Percentiles rank a stretch among this genome's conserved stretches.
These are phyloP conservation scores for Talaromyces sp. DNA, from an alignment of 2,329 filamentous ascomycete species.

Conservation along the genomic window DNA sequence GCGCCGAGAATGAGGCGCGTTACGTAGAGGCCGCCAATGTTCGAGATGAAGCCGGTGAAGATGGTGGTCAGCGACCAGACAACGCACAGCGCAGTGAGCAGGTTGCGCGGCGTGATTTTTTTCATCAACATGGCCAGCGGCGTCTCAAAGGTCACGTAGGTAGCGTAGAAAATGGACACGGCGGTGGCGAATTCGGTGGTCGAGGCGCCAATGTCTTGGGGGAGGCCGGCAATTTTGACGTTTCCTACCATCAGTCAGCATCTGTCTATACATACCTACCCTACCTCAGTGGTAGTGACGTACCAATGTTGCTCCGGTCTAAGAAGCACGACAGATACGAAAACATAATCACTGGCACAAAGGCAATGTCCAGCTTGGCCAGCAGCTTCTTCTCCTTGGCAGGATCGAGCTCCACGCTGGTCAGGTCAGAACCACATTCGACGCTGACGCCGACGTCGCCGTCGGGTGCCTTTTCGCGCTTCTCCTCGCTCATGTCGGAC, in stretches of 20 bases:
- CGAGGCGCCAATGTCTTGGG: slow-evolving; percentile 39
- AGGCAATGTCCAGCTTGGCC: slow-evolving; percentile 43
- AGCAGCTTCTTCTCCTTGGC: slow-evolving; percentile 43
- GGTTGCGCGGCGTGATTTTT: slow-evolving; percentile 39
- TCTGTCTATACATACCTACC: not conserved
- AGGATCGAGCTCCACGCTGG: slow-evolving; percentile 33
- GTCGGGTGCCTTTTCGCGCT: not conserved
- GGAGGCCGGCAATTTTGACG: slow-evolving; percentile 44
- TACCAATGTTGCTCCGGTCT: slow-evolving; percentile 51
- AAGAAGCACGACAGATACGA: slow-evolving; percentile 52
- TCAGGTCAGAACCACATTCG: slow-evolving; percentile 16
- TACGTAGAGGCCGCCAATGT: slow-evolving; percentile 36
- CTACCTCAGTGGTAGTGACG: not conserved
- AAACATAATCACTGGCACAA: slow-evolving; percentile 51
- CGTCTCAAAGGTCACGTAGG: slow-evolving; percentile 46
- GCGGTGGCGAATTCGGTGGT: slow-evolving; percentile 42
- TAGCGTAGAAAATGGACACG: slow-evolving; percentile 49
- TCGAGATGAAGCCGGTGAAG: slow-evolving; percentile 43
- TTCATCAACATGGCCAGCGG: slow-evolving; percentile 46
- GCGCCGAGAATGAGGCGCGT: slow-evolving; percentile 34
- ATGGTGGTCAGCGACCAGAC: slow-evolving; percentile 48
- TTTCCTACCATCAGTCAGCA: slow-evolving; percentile 30
- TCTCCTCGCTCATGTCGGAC: not conserved
- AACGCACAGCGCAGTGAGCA: slow-evolving; percentile 36
- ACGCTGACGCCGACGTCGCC: slow-evolving; percentile 6